phyloP scores from a whole-genome alignment of 495 filamentous ascomycete species.

The Aspergillus steynii region DNA sequence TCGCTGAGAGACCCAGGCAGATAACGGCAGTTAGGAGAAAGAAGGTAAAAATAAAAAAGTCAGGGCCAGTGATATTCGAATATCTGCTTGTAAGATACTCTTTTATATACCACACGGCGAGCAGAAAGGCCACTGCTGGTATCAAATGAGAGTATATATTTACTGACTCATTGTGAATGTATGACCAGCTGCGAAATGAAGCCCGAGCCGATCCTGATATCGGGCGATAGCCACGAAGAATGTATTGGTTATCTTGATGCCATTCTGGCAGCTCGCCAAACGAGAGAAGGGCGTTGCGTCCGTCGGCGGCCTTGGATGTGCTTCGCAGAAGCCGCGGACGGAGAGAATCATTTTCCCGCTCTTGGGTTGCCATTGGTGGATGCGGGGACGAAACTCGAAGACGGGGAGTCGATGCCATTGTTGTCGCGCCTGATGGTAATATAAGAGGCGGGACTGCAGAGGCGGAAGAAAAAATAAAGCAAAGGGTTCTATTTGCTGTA shows the following conservation, averaged over 20 bases:
- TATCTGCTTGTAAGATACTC: conserved; percentile 10
- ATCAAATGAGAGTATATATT: conserved; percentile 10
- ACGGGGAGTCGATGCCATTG: conserved; percentile 7
- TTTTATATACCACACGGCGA: conserved; percentile 5
- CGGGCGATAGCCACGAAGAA: conserved; percentile 9
- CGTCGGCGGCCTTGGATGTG: conserved; percentile 3
- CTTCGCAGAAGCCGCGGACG: background rate
- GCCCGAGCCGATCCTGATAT: conserved; percentile 7
- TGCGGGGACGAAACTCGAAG: conserved; percentile 8
- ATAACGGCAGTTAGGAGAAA: conserved; percentile 6
- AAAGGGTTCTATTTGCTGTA: background rate
- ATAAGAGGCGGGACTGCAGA: conserved; percentile 5
- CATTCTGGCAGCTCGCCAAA: conserved; percentile 9
- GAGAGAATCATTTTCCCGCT: conserved; percentile 7
- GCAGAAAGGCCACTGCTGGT: conserved; percentile 9
- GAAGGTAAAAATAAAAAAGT: conserved; percentile 7
- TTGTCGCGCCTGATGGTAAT: conserved; percentile 9
- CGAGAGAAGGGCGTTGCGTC: conserved; percentile 6
- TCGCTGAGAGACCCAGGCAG: conserved; percentile 9
- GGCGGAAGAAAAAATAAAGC: background rate
- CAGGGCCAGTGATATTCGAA: conserved; percentile 6
- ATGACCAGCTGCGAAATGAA: conserved; percentile 8
- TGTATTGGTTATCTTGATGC: conserved; percentile 6
- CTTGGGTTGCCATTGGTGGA: background rate
- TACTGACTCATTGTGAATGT: conserved; percentile 10